These are phyloP conservation scores for Macadamia integrifolia DNA, from an alignment of 164 flowering plant species.

Conservation along the genomic window DNA sequence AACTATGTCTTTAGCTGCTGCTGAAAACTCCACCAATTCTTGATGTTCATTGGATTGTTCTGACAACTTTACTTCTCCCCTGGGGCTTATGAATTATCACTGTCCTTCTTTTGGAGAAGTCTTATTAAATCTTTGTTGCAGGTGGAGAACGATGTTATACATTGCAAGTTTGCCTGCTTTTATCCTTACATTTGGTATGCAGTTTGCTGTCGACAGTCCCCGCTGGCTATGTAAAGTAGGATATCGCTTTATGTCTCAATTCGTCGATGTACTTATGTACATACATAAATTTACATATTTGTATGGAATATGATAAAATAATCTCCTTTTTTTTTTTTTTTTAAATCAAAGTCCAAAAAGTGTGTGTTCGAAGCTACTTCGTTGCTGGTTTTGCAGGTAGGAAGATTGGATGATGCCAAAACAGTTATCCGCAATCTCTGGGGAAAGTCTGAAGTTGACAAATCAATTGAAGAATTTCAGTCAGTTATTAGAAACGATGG, in stretches of 20 bases:
- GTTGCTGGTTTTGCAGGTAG: slow-evolving; percentile 37
- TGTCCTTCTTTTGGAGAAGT: neutral
- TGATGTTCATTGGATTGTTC: no score
- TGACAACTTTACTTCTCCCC: no score
- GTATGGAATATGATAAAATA: no score
- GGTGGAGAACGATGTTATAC: slow-evolving; percentile 88
- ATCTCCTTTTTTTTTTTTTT: no score
- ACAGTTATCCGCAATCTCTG: slow-evolving; percentile 49
- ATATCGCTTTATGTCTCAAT: slow-evolving; percentile 4
- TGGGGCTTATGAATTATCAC: no score
- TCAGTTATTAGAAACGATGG: slow-evolving; percentile 53
- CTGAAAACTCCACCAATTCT: no score
- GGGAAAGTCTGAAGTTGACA: slow-evolving; percentile 65
- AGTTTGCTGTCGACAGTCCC: slow-evolving; percentile 89
- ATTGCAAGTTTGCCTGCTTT: slow-evolving; percentile 70
- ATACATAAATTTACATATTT: neutral
- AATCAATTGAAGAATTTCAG: slow-evolving; percentile 60
- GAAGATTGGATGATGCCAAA: slow-evolving; percentile 56
- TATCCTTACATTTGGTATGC: slow-evolving; percentile 61
- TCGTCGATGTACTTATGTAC: neutral
- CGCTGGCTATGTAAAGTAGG: slow-evolving; percentile 87
- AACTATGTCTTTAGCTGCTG: no score
- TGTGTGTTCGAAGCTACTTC: neutral
- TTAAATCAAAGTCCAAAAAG: no score
- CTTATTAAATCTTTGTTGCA: slow-evolving; percentile 19